Evolutionary conservation across 352 stramenopile genomes (phyloP).

Genomic region (Stramenopiles sp.): DNA sequence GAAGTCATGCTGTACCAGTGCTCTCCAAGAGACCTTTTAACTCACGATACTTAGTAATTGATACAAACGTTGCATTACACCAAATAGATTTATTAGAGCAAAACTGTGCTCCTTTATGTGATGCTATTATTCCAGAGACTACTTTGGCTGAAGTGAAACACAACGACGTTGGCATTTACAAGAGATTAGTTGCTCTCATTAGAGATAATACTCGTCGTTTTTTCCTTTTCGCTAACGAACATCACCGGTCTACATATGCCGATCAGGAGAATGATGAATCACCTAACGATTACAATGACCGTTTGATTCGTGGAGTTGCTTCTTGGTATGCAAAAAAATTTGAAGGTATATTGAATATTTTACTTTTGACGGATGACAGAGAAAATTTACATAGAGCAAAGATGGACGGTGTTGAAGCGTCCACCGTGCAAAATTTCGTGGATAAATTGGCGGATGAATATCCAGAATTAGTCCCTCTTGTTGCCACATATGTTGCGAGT

Average conservation of each 20-base stretch:
- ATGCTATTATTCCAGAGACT: constrained; percentile 51
- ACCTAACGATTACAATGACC: constrained; percentile 36
- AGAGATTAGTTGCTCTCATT: constrained; percentile 37
- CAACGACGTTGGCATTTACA: constrained; percentile 45
- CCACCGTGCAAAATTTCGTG: constrained; percentile 4
- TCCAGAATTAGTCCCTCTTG: background rate
- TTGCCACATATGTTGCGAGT: background rate
- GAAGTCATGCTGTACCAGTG: constrained; percentile 24
- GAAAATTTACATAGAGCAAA: constrained; percentile 14
- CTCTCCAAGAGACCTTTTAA: constrained; percentile 23
- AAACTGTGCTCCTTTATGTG: constrained; percentile 23
- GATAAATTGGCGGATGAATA: constrained; percentile 10
- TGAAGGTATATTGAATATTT: constrained; percentile 9
- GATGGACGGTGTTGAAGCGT: constrained; percentile 12
- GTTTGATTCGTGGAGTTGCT: constrained; percentile 32
- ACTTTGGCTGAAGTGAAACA: constrained; percentile 42
- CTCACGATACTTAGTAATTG: constrained; percentile 32
- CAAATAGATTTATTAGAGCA: constrained; percentile 55
- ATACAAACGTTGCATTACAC: constrained; percentile 42
- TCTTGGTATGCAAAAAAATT: constrained; percentile 27
- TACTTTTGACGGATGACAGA: constrained; percentile 21
- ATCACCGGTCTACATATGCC: constrained; percentile 32
- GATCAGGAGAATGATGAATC: constrained; percentile 18
- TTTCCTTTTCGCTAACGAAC: constrained; percentile 61
- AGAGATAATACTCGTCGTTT: constrained; percentile 27